Percentiles rank a stretch among this genome's conserved stretches.
Conservation (phyloP, 192 early-diverging fungal genomes). For the Entomortierella chlamydospora region DNA sequence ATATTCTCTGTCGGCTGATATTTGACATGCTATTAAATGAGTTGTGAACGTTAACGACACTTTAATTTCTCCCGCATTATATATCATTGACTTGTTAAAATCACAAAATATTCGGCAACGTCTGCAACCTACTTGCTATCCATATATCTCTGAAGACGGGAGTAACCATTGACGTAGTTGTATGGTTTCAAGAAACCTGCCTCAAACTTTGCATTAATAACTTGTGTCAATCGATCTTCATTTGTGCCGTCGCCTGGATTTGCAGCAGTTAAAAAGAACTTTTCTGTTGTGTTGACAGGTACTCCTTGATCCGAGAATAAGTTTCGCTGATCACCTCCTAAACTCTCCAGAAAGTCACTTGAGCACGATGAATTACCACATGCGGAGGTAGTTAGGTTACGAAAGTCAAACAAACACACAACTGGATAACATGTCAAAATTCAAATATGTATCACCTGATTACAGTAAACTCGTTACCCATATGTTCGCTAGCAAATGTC, state of each 20-base stretch:
- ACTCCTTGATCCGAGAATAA: slow-evolving; percentile 37
- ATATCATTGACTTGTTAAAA: too few relatives aligned
- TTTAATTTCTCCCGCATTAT: background rate
- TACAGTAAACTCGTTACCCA: slow-evolving; percentile 86
- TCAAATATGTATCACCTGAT: too few relatives aligned
- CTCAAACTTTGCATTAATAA: slow-evolving; percentile 96
- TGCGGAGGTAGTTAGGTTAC: too few relatives aligned
- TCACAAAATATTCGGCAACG: background rate
- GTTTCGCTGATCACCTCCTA: slow-evolving; percentile 47
- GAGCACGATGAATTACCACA: background rate
- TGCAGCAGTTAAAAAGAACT: slow-evolving; percentile 91
- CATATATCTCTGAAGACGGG: slow-evolving; percentile 91
- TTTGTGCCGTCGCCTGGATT: slow-evolving; percentile 89
- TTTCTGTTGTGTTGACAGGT: slow-evolving; percentile 74
- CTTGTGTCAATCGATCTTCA: slow-evolving; percentile 89
- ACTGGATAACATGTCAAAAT: too few relatives aligned
- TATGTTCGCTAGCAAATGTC: slow-evolving; percentile 80
- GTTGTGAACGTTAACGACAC: background rate
- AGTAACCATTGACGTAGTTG: slow-evolving; percentile 94
- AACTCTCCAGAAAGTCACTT: slow-evolving; percentile 69
- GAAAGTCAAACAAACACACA: too few relatives aligned
- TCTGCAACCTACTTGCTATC: slow-evolving; percentile 72
- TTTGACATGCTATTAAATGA: slow-evolving; percentile 70
- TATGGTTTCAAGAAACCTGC: slow-evolving; percentile 95
- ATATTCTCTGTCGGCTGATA: slow-evolving; percentile 78